Percentiles rank a stretch among this genome's conserved stretches.
Evolutionary conservation across 495 filamentous ascomycete genomes (phyloP).

Genomic region (Copromyces sp.): DNA sequence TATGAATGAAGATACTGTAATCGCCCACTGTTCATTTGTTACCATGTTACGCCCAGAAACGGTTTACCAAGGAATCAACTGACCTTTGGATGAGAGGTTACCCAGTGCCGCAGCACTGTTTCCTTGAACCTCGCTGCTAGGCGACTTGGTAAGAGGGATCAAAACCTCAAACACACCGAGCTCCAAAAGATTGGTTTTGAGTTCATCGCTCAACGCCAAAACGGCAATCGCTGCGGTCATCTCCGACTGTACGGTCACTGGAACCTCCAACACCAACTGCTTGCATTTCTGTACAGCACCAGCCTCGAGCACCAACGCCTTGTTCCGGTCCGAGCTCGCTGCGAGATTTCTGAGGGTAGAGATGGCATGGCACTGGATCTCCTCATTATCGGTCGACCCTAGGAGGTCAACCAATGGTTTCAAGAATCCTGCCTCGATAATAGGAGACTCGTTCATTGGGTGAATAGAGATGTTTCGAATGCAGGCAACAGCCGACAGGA

Average conservation of each 20-base stretch:
- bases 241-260: conserved; percentile 90
- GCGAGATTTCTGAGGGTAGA: conserved; percentile 93
- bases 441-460: conserved; percentile 97
- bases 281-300: conserved; percentile 98
- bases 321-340: conserved; percentile 93
- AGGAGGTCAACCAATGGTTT: conserved; percentile 88
- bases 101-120: conserved; percentile 95
- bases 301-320: conserved; percentile 88
- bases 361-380: conserved; percentile 97
- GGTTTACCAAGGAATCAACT: conserved; percentile 8
- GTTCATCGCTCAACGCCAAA: conserved; percentile 88
- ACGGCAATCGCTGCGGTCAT: conserved; percentile 99
- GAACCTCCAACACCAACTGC: conserved; percentile 85
- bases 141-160: conserved; percentile 87
- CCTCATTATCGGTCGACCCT: conserved; percentile 93
- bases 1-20: conserved; percentile 88
- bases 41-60: background rate
- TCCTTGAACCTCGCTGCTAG: conserved; percentile 95
- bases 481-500: conserved; percentile 93
- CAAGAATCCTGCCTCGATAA: conserved; percentile 94
- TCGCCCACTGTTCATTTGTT: conserved; percentile 61
- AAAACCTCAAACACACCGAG: conserved; percentile 94
- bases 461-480: conserved; percentile 99
- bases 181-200: conserved; percentile 84
- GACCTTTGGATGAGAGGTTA: conserved; percentile 95